Evolutionary conservation across 208 protist genomes (phyloP).

Genomic region (Leishmania guyanensis): DNA sequence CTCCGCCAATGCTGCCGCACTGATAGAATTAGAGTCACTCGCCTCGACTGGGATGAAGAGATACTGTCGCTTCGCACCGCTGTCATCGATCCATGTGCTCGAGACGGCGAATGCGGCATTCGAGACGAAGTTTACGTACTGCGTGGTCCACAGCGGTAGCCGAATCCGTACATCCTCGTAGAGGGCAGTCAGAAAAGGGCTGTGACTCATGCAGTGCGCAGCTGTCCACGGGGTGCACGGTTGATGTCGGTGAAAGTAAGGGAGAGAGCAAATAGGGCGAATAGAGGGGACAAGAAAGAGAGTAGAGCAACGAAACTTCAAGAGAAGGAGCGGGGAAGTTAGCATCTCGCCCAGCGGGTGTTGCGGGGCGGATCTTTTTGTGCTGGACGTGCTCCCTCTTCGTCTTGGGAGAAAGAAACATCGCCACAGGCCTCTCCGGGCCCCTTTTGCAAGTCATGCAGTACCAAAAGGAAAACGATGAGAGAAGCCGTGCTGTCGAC

Average conservation of each 20-base stretch:
- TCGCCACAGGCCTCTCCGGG: background rate
- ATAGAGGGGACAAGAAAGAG: too few relatives aligned
- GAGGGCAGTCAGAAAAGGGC: constrained; percentile 20
- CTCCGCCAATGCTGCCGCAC: background rate
- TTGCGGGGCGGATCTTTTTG: background rate
- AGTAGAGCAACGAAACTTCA: background rate
- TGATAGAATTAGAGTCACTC: background rate
- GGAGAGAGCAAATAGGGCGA: background rate
- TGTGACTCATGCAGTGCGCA: background rate
- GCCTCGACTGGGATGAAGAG: constrained; percentile 47
- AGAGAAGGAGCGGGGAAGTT: background rate
- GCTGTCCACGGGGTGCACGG: background rate
- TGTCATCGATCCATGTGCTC: constrained; percentile 16
- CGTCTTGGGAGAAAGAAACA: background rate
- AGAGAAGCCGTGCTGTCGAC: background rate
- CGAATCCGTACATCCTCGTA: constrained; percentile 40
- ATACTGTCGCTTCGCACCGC: background rate
- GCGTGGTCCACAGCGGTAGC: constrained; percentile 47
- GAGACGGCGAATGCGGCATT: constrained; percentile 9
- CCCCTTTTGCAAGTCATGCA: too few relatives aligned
- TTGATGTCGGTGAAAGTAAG: background rate
- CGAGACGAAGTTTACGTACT: background rate
- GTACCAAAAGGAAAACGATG: background rate
- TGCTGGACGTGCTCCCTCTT: background rate
- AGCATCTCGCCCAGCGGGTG: background rate